phyloP scores from a whole-genome alignment of 306 rosid genomes.

The Prunus mume region DNA sequence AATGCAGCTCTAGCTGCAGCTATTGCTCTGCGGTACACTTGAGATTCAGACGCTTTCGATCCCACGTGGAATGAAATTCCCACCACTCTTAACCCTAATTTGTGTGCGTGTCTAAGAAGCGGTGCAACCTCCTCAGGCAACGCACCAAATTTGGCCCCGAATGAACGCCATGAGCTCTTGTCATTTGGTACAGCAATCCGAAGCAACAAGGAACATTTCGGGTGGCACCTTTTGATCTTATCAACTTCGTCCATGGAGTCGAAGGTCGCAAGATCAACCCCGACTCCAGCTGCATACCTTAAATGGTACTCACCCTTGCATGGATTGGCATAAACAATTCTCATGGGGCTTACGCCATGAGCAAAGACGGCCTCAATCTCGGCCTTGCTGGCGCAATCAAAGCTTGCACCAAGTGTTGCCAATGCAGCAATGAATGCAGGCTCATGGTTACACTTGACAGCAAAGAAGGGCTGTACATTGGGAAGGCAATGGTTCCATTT shows the following conservation, averaged over 20 bases:
- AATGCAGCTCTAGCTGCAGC: not conserved
- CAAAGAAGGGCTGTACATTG: not conserved
- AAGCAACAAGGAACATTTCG: slow-evolving; percentile 9
- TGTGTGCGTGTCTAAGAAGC: not conserved
- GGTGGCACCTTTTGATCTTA: slow-evolving; percentile 14
- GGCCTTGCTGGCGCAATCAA: slow-evolving; percentile 15
- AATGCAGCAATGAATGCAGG: slow-evolving; percentile 8
- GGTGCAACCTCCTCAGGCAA: not conserved
- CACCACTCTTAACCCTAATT: not conserved
- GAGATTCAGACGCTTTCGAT: not conserved
- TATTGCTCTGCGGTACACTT: not conserved
- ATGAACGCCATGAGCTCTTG: not conserved
- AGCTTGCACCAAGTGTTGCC: slow-evolving; percentile 14
- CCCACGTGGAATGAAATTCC: not conserved
- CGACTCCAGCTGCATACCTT: slow-evolving; percentile 13
- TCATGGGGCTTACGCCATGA: not conserved
- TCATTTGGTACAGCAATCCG: slow-evolving; percentile 3
- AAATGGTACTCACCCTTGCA: slow-evolving; percentile 19
- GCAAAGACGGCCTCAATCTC: slow-evolving; percentile 17
- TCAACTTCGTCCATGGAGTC: slow-evolving; percentile 12
- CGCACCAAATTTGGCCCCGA: slow-evolving; percentile 16
- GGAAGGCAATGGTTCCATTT: slow-evolving; percentile 15
- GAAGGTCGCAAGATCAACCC: slow-evolving; percentile 6
- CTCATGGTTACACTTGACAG: slow-evolving; percentile 18
- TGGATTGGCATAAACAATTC: slow-evolving; percentile 20